Evolutionary conservation across 2,329 filamentous ascomycete genomes (phyloP).

Genomic region (Coniochaeta ligniaria): DNA sequence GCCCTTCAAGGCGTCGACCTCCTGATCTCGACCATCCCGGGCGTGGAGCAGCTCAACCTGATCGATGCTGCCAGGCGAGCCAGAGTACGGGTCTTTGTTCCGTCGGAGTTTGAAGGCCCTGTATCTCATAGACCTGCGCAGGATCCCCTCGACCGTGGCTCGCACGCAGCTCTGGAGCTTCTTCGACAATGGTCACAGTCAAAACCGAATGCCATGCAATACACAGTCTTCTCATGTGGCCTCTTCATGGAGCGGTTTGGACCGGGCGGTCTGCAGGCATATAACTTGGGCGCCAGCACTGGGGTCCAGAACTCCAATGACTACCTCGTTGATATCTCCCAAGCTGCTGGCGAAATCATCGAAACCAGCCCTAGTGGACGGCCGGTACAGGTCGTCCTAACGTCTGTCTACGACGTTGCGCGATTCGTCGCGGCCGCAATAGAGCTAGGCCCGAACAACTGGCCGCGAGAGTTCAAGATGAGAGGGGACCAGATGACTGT

Average conservation of each 20-base stretch:
- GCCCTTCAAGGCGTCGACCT: conserved; percentile 66
- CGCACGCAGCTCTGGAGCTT: conserved; percentile 46
- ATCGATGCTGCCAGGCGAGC: conserved; percentile 63
- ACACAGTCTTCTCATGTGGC: conserved; percentile 66
- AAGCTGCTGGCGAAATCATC: conserved; percentile 52
- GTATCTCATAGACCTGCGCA: conserved; percentile 44
- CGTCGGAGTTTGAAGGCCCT: conserved; percentile 67
- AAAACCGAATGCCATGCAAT: conserved; percentile 47
- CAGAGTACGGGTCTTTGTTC: conserved; percentile 62
- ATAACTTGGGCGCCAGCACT: conserved; percentile 51
- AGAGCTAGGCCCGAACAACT: conserved; percentile 50
- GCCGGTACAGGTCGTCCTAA: conserved; percentile 55
- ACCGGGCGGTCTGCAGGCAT: conserved; percentile 54
- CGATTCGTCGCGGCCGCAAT: conserved; percentile 65
- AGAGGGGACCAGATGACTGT: conserved; percentile 59
- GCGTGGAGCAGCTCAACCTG: conserved; percentile 58
- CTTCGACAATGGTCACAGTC: conserved; percentile 45
- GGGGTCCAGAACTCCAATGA: conserved; percentile 50
- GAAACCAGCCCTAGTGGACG: conserved; percentile 42
- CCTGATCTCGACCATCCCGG: conserved; percentile 67
- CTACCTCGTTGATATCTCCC: conserved; percentile 58
- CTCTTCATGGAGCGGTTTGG: conserved; percentile 71
- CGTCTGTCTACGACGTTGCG: conserved; percentile 62
- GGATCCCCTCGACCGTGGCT: conserved; percentile 56
- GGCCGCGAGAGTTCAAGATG: conserved; percentile 65